Conservation (phyloP, 179 eudicot species). For the Nepenthes alata region DNA sequence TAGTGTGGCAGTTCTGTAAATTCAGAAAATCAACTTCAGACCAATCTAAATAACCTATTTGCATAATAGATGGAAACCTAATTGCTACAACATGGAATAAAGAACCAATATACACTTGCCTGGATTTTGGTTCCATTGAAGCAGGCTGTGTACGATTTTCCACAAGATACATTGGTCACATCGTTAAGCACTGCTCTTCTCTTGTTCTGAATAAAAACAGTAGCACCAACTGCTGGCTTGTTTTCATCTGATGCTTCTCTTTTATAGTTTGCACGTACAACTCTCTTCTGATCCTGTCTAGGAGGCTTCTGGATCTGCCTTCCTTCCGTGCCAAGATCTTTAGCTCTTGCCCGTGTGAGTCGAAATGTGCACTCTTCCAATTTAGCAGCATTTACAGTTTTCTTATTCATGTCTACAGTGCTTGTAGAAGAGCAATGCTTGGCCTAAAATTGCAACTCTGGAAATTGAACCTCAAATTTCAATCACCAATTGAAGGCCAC, state of each 20-base stretch:
- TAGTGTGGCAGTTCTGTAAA: background rate
- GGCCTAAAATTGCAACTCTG: constrained; percentile 19
- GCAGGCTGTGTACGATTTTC: constrained; percentile 21
- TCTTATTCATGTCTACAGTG: constrained; percentile 41
- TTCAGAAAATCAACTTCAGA: background rate
- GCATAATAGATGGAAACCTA: background rate
- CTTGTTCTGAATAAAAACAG: constrained; percentile 30
- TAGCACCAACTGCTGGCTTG: constrained; percentile 16
- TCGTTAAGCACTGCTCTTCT: constrained; percentile 60
- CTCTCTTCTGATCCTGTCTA: constrained; percentile 34
- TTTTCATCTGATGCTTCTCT: constrained; percentile 50
- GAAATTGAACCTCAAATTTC: constrained; percentile 13
- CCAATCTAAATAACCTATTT: background rate
- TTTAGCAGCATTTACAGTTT: constrained; percentile 27
- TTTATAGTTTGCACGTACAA: constrained; percentile 28
- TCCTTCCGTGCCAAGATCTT: constrained; percentile 36
- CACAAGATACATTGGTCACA: constrained; percentile 45
- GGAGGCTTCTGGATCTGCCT: constrained; percentile 43
- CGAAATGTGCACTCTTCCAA: constrained; percentile 35
- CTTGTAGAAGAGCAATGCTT: constrained; percentile 20
- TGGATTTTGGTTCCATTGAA: constrained; percentile 28
- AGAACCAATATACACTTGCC: constrained; percentile 17
- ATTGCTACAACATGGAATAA: background rate
- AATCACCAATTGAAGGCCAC: background rate
- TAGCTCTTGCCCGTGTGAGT: constrained; percentile 68